These are phyloP conservation scores for Trichophyton simii DNA, from an alignment of 2,329 filamentous ascomycete genomes.

Conservation along the genomic window DNA sequence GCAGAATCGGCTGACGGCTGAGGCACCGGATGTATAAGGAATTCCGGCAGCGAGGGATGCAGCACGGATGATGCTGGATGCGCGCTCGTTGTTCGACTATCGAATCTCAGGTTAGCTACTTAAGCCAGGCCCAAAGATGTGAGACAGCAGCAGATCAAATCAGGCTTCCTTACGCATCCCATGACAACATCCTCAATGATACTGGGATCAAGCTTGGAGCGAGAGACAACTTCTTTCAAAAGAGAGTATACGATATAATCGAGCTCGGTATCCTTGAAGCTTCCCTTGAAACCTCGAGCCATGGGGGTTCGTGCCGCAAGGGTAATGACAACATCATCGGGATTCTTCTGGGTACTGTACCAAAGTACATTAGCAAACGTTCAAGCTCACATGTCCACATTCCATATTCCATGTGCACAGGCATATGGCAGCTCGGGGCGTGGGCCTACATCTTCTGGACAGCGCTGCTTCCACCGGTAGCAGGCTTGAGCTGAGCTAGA, in stretches of 20 bases:
- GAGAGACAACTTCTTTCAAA: constrained; percentile 60
- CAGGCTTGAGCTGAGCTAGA: constrained; percentile 14
- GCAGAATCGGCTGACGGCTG: constrained; percentile 88
- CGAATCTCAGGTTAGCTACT: background rate
- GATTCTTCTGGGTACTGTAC: constrained; percentile 71
- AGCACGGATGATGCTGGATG: constrained; percentile 81
- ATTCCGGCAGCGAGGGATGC: constrained; percentile 83
- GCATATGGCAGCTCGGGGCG: background rate
- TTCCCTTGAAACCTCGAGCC: constrained; percentile 77
- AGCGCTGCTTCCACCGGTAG: constrained; percentile 12
- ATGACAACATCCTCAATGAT: constrained; percentile 82
- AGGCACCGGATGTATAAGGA: constrained; percentile 75
- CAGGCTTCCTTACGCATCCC: constrained; percentile 58
- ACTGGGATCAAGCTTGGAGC: constrained; percentile 63
- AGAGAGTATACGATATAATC: constrained; percentile 78
- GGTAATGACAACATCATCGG: constrained; percentile 94
- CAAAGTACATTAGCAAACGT: background rate
- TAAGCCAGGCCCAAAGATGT: background rate
- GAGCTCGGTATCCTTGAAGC: constrained; percentile 84
- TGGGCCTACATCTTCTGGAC: constrained; percentile 13
- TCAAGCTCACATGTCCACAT: background rate
- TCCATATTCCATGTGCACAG: background rate
- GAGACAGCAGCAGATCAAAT: background rate
- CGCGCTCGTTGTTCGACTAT: constrained; percentile 22
- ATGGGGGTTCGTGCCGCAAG: constrained; percentile 81